A percentile compares a stretch with the other conserved stretches of the same genome.
Conservation (phyloP, 768 basidiomycete genomes). For the Chalciporus sphaerocephalus region DNA sequence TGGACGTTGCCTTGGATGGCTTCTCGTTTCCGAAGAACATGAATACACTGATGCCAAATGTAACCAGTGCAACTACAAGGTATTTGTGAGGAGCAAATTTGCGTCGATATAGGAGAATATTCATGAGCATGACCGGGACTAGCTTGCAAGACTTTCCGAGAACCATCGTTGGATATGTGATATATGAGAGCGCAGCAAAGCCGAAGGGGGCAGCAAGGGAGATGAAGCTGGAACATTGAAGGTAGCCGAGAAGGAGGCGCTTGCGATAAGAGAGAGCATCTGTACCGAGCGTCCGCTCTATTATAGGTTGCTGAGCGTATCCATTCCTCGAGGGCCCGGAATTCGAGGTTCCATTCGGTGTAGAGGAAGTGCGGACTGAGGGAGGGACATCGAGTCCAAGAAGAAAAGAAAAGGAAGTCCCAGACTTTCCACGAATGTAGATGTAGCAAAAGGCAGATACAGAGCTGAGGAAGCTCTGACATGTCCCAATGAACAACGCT, state of each 20-base stretch:
- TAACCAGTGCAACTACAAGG: constrained; percentile 90
- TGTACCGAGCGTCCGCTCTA: constrained; percentile 26
- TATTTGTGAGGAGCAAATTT: constrained; percentile 94
- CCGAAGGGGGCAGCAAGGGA: constrained; percentile 93
- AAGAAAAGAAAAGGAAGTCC: constrained; percentile 48
- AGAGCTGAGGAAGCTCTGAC: constrained; percentile 76
- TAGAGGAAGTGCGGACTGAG: constrained; percentile 17
- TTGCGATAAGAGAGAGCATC: constrained; percentile 35
- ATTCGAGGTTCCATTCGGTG: constrained; percentile 21
- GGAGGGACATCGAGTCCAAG: constrained; percentile 54
- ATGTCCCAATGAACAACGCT: constrained; percentile 78
- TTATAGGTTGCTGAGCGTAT: constrained; percentile 17
- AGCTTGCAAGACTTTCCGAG: constrained; percentile 99
- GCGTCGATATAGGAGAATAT: constrained; percentile 90
- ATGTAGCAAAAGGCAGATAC: constrained; percentile 78
- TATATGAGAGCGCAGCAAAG: constrained; percentile 90
- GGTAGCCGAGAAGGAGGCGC: constrained; percentile 64
- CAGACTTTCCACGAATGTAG: constrained; percentile 51
- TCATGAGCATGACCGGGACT: constrained; percentile 97
- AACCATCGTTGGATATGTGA: constrained; percentile 98
- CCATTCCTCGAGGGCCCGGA: constrained; percentile 39
- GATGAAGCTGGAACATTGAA: constrained; percentile 84
- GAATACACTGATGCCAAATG: constrained; percentile 85
- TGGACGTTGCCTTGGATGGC: constrained; percentile 35
- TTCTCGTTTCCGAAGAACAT: constrained; percentile 79